Evolutionary conservation across 176 grass and related monocot species (phyloP), one percentile per base, ranked within the genome.

Genomic region (Otatea glauca): DNA sequence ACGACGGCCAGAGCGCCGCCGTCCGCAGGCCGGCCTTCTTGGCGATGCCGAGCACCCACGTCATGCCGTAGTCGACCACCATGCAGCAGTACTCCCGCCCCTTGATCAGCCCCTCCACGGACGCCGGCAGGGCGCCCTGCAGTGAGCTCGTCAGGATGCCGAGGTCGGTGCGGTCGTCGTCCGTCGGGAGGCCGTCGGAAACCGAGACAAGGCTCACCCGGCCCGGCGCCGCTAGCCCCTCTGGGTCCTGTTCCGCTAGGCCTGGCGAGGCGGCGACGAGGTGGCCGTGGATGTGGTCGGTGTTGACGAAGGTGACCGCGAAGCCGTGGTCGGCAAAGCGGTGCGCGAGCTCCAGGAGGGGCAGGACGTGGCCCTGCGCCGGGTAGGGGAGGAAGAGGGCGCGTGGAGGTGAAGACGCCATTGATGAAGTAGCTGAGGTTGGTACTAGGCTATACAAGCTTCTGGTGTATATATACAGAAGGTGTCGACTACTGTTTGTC

Each of bases 311-410:
- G 77, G 82, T 92, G 45, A 92, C 77, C 58, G 88, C 84, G 90
- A 92, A 83, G 25, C 86, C 90, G 38, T 75, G 86, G 43, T 85
- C 81, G 13, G 83, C 86, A 4, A 92, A 84, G 56, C 65, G 54
- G 79, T 92, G 83, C 21, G 90, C 84, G 14, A 92, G 75, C 71
- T 85, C 90, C 62, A 95, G 50, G 2, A 92, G 66, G 6, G 87
- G 90, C 55, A 90, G 88, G 23, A 95, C 88, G 62, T 95, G 93
- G 70, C 93, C 90, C 68, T 92, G 90, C 37, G 68, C 85, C 16
- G 92, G 92, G 76, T 61, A 94, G 5, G 90, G 87, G 60, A 94
- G 86, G 50, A 53, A 53, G 50, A 53, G 50, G 50, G 50, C 50
- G 15, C 50, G 50, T 53, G 50, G 50, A 53, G 16, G 50, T 18